Evolutionary conservation across 2,329 filamentous ascomycete genomes (phyloP).

Genomic region (Cryphonectria carpinicola): DNA sequence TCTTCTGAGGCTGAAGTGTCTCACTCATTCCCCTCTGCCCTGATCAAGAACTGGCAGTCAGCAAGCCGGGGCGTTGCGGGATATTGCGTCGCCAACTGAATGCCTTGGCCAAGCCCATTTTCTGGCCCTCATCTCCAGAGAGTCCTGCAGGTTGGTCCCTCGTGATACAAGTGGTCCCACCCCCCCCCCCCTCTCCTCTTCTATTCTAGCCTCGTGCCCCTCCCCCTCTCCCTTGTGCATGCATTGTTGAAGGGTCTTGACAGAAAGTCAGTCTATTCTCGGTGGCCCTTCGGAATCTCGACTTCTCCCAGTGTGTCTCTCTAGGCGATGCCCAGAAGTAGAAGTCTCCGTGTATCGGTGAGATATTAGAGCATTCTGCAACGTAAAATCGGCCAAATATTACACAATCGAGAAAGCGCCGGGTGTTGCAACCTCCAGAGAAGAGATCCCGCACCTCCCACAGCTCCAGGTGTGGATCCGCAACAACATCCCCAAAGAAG

Average conservation of each 20-base stretch:
- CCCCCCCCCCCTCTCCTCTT: too few relatives aligned
- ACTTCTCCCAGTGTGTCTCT: not conserved
- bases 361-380: not conserved
- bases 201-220: too few relatives aligned
- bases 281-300: not conserved
- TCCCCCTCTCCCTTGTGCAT: not conserved
- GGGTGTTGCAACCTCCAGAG: not conserved
- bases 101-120: not conserved
- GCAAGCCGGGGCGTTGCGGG: not conserved
- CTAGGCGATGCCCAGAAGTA: not conserved
- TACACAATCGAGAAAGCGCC: not conserved
- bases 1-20: not conserved
- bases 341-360: constrained; percentile 5
- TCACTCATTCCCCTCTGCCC: not conserved
- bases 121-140: not conserved
- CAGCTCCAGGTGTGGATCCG: not conserved
- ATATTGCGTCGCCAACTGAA: not conserved
- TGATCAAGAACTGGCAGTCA: not conserved
- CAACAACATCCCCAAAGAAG: not conserved
- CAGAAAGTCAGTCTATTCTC: not conserved
- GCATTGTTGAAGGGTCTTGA: not conserved
- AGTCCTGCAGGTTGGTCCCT: not conserved
- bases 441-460: not conserved
- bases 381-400: constrained; percentile 4
- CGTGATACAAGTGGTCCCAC: not conserved